phyloP scores from a whole-genome alignment of 176 grass and related monocot species.

The Avena eriantha region DNA sequence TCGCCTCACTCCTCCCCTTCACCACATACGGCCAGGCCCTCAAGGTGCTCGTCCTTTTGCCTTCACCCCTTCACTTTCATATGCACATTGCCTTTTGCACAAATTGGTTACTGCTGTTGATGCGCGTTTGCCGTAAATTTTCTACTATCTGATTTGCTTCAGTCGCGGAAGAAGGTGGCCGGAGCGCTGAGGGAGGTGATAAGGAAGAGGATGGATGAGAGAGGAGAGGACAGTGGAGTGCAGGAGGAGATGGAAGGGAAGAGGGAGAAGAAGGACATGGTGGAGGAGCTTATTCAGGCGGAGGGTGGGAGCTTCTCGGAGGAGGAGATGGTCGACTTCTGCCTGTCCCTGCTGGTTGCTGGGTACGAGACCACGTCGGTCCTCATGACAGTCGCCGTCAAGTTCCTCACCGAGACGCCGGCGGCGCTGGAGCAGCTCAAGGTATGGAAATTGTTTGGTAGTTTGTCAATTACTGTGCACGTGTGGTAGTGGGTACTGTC shows the following conservation, averaged over 20 bases:
- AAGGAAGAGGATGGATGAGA: conserved; percentile 72
- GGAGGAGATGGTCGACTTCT: conserved; percentile 97
- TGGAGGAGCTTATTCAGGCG: conserved; percentile 79
- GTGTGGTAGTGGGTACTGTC: conserved; percentile 53
- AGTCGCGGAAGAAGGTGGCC: conserved; percentile 95
- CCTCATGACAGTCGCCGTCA: conserved; percentile 91
- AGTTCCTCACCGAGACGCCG: conserved; percentile 89
- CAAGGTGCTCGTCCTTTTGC: conserved; percentile 63
- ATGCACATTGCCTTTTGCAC: neutral
- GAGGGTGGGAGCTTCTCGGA: conserved; percentile 74
- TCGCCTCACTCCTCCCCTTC: conserved; percentile 79
- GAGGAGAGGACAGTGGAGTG: neutral
- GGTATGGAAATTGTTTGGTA: conserved; percentile 46
- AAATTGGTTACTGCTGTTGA: conserved; percentile 2
- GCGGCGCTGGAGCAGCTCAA: conserved; percentile 65
- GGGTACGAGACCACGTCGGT: conserved; percentile 95
- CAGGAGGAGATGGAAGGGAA: neutral
- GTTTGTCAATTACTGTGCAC: conserved; percentile 35
- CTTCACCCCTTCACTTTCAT: neutral
- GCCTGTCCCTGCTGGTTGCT: conserved; percentile 78
- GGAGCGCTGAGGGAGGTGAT: conserved; percentile 82
- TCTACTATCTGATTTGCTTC: neutral
- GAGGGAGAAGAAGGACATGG: conserved; percentile 77
- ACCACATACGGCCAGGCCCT: conserved; percentile 89
- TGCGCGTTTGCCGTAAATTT: neutral